phyloP scores from a whole-genome alignment of 164 flowering plant genomes.

The Vitis cinerea region DNA sequence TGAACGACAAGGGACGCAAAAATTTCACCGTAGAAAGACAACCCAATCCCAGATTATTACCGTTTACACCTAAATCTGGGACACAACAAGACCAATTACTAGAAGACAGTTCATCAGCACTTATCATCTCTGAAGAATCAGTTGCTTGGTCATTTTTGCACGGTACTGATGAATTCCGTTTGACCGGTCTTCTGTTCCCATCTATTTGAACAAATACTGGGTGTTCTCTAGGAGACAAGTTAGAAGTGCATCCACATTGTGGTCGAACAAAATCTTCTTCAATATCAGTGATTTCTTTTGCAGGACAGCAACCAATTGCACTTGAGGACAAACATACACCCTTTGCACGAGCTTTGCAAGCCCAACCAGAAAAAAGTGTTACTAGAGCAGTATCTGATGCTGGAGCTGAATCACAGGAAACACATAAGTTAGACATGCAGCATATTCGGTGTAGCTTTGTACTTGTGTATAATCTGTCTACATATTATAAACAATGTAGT shows the following conservation, averaged over 20 bases:
- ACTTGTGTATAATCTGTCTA: no score
- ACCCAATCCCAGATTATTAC: slow-evolving; percentile 58
- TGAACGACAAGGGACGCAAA: slow-evolving; percentile 68
- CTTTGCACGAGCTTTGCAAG: slow-evolving; percentile 77
- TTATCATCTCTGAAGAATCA: slow-evolving; percentile 18
- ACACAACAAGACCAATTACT: slow-evolving; percentile 71
- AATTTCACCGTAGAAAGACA: slow-evolving; percentile 68
- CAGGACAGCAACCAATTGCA: slow-evolving; percentile 68
- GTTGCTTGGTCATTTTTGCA: slow-evolving; percentile 19
- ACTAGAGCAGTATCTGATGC: slow-evolving; percentile 75
- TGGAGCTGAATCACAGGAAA: slow-evolving; percentile 69
- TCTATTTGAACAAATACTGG: slow-evolving; percentile 17
- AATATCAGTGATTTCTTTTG: slow-evolving; percentile 37
- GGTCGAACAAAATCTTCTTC: slow-evolving; percentile 33
- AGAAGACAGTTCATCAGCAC: slow-evolving; percentile 35
- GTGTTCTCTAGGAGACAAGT: slow-evolving; percentile 22
- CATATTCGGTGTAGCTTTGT: no score
- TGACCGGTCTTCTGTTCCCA: slow-evolving; percentile 39
- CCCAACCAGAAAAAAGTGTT: slow-evolving; percentile 96
- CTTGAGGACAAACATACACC: slow-evolving; percentile 71
- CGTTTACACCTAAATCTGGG: slow-evolving; percentile 84
- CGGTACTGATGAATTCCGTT: slow-evolving; percentile 29
- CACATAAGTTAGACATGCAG: slow-evolving; percentile 7
- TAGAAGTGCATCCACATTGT: slow-evolving; percentile 40
- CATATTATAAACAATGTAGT: background rate